Base-by-base conservation (phyloP, 1,284 basidiomycete genomes). In the Quambalaria eucalypti region DNA sequence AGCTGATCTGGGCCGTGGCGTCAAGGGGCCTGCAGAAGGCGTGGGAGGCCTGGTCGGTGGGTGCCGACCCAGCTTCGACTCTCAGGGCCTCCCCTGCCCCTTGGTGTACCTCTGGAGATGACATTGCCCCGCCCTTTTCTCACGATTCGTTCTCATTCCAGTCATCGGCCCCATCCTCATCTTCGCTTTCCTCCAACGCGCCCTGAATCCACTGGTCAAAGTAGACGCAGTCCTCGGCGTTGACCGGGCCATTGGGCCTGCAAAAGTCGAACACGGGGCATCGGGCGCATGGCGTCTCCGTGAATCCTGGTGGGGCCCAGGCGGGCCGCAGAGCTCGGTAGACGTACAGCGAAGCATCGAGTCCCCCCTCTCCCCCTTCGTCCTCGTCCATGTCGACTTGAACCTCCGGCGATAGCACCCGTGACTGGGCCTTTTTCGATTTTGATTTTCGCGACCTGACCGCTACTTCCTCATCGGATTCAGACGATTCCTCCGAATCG, bases 201-300 rank as follows among this genome's bases (percentile, higher is more conserved):
- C 31, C 54, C 19, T 50, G 33, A 21, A 62, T 40, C 60, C 60
- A 62, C 14, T 53, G 60, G 28, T 61, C 66, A 46, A 53, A 71
- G 56, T 72, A 70, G 49, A 61, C 53, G 44, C 69, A 72, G 2
- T 42, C 55, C 52, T 64, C 61, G 12, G 69, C 68, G 51, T 67
- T 72, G 28, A 69, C 67, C 2, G 69, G 68, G 1, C 69, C 69
- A 4, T 60, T 58, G 29, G 63, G 59, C 36, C 61, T 59, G 50
- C 69, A 72, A 49, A 72, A 72, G 49, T 66, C 63, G 47, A 66
- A 66, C n/a, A 70, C 66, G 23, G 69, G 68, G 46, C 68, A 72
- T 44, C 64, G 61, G 19, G 64, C 68, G 28, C 69, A 72, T 10
- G 69, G 68, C 1, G 58, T 61, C 48, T 72, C 67, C 14, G 59